Conservation (phyloP, 2,329 filamentous ascomycete species). For the Aspergillus sp. region DNA sequence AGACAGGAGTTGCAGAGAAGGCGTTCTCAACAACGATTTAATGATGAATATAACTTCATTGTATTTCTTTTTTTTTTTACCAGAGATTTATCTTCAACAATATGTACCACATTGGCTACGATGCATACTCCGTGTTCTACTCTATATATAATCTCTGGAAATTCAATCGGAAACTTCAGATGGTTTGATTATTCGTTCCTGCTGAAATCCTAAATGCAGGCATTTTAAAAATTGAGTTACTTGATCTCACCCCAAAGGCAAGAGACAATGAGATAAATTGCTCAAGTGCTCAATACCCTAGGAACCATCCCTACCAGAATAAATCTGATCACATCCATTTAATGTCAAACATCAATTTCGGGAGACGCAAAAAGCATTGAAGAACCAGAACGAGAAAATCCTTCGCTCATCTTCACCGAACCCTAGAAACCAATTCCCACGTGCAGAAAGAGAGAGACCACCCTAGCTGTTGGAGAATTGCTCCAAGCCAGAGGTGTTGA, state of each 20-base stretch:
- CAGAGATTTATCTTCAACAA: conserved; percentile 10
- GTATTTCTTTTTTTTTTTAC: conserved; percentile 7
- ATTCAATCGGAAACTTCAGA: neutral
- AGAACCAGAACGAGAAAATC: neutral
- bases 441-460: neutral
- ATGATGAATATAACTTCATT: conserved; percentile 19
- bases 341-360: neutral
- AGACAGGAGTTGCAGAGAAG: conserved; percentile 20
- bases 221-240: neutral
- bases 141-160: neutral
- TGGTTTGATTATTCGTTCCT: neutral
- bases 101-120: neutral
- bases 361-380: neutral
- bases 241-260: neutral
- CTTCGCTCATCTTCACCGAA: neutral
- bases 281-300: neutral
- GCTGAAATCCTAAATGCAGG: neutral
- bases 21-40: conserved; percentile 40
- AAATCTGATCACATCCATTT: neutral
- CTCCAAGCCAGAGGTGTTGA: neutral
- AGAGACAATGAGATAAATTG: neutral
- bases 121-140: neutral
- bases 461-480: neutral
- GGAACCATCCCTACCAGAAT: neutral
- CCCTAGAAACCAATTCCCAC: neutral